These are phyloP conservation scores for Candida sithepensis DNA, from an alignment of 805 yeast species.

Conservation along the genomic window DNA sequence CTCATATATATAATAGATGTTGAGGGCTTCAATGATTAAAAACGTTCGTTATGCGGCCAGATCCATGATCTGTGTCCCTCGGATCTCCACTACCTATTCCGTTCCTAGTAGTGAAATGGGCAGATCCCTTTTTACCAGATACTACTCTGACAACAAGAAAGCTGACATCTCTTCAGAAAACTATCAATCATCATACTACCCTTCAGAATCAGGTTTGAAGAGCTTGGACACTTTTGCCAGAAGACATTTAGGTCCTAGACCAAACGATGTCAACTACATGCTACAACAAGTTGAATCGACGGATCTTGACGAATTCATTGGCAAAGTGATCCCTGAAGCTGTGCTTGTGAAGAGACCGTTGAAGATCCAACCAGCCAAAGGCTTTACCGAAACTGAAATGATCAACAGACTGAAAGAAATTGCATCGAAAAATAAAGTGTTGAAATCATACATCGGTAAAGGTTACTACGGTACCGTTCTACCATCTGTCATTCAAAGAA, in stretches of 20 bases:
- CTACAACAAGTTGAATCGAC: conserved; percentile 57
- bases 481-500: conserved; percentile 92
- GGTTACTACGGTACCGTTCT: conserved; percentile 89
- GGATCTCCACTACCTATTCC: background rate
- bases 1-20: conserved; percentile 1
- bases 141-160: conserved; percentile 16
- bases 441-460: conserved; percentile 81
- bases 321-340: conserved; percentile 71
- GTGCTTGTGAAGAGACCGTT: conserved; percentile 69
- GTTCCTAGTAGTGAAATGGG: no score
- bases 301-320: conserved; percentile 68
- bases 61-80: background rate
- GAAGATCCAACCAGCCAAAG: conserved; percentile 62
- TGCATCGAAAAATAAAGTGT: conserved; percentile 72
- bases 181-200: conserved; percentile 45
- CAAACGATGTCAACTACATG: conserved; percentile 62
- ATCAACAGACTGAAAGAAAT: conserved; percentile 59
- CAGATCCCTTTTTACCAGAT: conserved; percentile 3
- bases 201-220: conserved; percentile 27
- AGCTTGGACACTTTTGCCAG: conserved; percentile 77
- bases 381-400: conserved; percentile 82
- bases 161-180: conserved; percentile 56
- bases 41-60: background rate
- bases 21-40: conserved; percentile 3
- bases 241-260: conserved; percentile 86